Base-by-base conservation (phyloP, 2,329 filamentous ascomycete genomes). In the Diaporthe sp. region DNA sequence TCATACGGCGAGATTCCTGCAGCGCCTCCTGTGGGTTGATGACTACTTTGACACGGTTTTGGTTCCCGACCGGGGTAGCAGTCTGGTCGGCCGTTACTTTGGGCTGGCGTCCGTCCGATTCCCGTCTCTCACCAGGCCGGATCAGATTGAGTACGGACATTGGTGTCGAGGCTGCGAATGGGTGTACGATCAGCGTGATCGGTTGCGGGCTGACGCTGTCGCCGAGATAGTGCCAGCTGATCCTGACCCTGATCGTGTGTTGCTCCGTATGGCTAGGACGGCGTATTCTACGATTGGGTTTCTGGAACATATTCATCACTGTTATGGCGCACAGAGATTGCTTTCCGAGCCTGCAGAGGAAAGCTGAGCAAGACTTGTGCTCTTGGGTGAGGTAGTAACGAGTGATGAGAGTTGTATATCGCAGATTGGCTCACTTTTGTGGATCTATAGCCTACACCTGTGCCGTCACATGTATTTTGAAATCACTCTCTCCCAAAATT, bases 81-180 rank as follows among this genome's bases (percentile, higher is more conserved):
- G 28, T 28, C 19, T 67, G 12, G 42, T 67, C 28, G 61, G 61
- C 19, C 61, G 61, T 10, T 67, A 67, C 19, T 67, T 67, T 37
- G 61, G 61, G 28, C 10, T 46, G 61, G 61, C 17, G 19, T 67
- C 44, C 5, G 49, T 67, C 28, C 44, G 10, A 3, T 67, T 67
- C 4, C 28, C 42, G 22, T 67, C 61, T 10, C 44, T 67, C 9
- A 17, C 2, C 7, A n/a, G 42, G n/a, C 22, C 42, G 12, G 61
- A 49, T 22, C 17, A n/a, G 19, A 17, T 49, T 22, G 61, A 67
- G 28, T n/a, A 49, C 6, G 61, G 61, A 1, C 28, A 34, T 28
- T 67, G 61, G 61, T 67, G 61, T n/a, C 61, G 44, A 5, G 61
- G 61, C 44, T 67, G 61, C 12, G 4, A 31, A 4, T 49, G 61